Conservation (phyloP, 1,139 yeast genomes). For the Geotrichum bryndzae region DNA sequence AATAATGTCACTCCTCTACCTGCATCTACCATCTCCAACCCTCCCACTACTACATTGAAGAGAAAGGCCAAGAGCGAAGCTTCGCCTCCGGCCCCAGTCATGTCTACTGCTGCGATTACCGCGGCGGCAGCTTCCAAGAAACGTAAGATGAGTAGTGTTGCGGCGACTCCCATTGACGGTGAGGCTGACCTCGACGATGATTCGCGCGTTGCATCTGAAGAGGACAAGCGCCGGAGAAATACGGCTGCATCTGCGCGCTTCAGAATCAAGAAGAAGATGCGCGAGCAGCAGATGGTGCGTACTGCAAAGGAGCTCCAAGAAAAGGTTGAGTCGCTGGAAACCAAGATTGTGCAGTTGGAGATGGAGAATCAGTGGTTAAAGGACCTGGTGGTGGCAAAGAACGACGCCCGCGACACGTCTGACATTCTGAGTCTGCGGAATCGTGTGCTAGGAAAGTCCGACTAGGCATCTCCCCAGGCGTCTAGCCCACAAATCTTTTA, state of each 20-base stretch:
- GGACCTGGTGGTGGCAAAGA: constrained; percentile 64
- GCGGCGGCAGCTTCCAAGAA: neutral
- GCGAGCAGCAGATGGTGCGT: constrained; percentile 78
- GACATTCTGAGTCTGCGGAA: constrained; percentile 30
- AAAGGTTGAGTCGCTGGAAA: constrained; percentile 53
- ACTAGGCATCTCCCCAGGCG: neutral
- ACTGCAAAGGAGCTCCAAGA: constrained; percentile 58
- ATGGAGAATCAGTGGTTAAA: constrained; percentile 77
- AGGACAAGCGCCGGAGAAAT: constrained; percentile 64
- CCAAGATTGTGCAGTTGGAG: constrained; percentile 60
- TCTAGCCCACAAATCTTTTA: neutral
- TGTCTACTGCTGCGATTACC: neutral
- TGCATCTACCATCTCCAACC: constrained; percentile 10
- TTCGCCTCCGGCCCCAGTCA: neutral
- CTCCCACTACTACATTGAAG: constrained; percentile 1
- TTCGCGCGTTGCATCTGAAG: constrained; percentile 33
- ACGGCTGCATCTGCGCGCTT: constrained; percentile 79
- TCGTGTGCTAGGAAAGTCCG: constrained; percentile 17
- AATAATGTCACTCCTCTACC: neutral
- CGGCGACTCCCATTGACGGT: neutral
- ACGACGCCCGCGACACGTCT: constrained; percentile 36
- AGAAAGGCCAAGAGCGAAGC: neutral
- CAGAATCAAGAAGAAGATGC: constrained; percentile 70
- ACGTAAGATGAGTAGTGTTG: constrained; percentile 2
- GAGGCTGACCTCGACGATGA: neutral